phyloP scores from a whole-genome alignment of 495 filamentous ascomycete genomes.

The Daldinia decipiens region DNA sequence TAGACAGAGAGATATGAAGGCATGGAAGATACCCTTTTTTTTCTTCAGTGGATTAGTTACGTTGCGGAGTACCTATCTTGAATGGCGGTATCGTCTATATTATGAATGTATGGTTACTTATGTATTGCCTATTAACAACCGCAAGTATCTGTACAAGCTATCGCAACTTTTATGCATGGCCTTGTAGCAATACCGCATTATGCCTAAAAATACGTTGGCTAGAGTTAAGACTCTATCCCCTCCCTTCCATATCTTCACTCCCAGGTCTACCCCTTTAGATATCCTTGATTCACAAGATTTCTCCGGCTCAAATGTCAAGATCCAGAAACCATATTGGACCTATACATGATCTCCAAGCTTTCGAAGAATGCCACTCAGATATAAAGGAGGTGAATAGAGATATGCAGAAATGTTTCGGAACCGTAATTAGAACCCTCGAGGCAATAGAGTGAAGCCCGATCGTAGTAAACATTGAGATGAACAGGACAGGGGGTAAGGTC shows the following conservation, averaged over 20 bases:
- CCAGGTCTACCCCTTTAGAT: neutral
- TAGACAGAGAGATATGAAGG: slow-evolving; percentile 13
- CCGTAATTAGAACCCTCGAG: neutral
- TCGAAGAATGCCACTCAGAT: neutral
- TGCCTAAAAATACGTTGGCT: neutral
- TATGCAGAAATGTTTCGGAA: slow-evolving; percentile 1
- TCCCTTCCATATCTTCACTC: neutral
- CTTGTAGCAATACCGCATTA: neutral
- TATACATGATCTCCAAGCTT: neutral
- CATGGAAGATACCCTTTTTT: slow-evolving; percentile 36
- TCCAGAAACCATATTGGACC: neutral
- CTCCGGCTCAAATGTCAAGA: neutral
- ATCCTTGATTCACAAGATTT: neutral
- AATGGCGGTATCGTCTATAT: neutral
- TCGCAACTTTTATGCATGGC: slow-evolving; percentile 1
- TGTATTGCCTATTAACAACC: neutral
- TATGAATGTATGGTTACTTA: neutral
- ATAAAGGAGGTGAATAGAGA: neutral
- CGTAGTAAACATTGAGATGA: neutral
- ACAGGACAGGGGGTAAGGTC: neutral
- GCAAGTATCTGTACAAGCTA: neutral
- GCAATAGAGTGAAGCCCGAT: neutral
- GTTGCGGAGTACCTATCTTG: neutral
- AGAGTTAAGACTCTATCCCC: neutral
- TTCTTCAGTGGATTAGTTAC: slow-evolving; percentile 6